Base-by-base conservation (phyloP, 2,329 filamentous ascomycete genomes). In the Aspergillus pseudoviridinutans region DNA sequence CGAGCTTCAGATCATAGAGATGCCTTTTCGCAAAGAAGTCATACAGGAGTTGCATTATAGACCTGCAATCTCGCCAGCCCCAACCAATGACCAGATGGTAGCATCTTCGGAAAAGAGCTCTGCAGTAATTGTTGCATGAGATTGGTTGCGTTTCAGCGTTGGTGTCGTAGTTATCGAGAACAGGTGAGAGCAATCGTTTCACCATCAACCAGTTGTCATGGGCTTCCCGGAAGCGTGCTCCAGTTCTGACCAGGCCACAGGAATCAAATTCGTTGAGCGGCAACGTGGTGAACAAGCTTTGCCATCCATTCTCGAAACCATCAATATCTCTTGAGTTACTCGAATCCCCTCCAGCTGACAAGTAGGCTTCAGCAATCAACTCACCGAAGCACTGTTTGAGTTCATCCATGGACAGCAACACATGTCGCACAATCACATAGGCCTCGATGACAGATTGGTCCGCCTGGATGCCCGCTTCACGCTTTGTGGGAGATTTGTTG, bases 11-110 rank as follows among this genome's bases (percentile, higher is more conserved):
- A 54, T 82, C 78, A 46, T 76, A 73, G n/a, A 86, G 71, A 17
- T 72, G 74, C 42, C 81, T 80, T 42, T 74, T 78, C 6, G 82
- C 82, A 60, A 86, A 87, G 70, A 86, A 87, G 67, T 86, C 83
- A 61, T 84, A 86, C 0, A 84, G 68, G 0, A 70, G 74, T 50
- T 80, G 78, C 10, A 87, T 75, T 10, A 83, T 76, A 17, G 73
- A 61, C 42, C 85, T 84, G 64, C 83, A 84, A 62, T 77, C 76
- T 55, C 73, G 75, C 84, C 84, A 87, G 17, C 80, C 78, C 84
- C 84, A 87, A 28, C 63, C 64, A 35, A 76, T 77, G 50, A 86
- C 78, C 24, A 87, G 72, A 42, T 76, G 68, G 62, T 81, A 78
- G 63, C 82, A 85, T 61, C 84, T 75, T 12, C 74, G 75, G 49